Evolutionary conservation across 768 basidiomycete species (phyloP).

Genomic region (Naganishia friedmannii): DNA sequence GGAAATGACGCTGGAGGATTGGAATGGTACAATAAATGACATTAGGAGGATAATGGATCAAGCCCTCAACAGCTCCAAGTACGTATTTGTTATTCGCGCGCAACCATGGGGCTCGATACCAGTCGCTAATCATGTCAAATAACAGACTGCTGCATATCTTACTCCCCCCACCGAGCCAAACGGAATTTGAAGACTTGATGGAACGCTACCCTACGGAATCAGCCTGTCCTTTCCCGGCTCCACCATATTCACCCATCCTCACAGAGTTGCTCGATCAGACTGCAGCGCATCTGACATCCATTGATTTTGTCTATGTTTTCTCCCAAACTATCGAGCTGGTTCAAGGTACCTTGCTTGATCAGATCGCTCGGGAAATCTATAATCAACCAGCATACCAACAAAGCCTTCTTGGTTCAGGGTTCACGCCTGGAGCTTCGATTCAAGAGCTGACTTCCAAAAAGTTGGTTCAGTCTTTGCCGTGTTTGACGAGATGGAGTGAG

Average conservation of each 20-base stretch:
- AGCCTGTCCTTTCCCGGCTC: constrained; percentile 46
- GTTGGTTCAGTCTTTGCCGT: constrained; percentile 76
- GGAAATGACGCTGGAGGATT: constrained; percentile 31
- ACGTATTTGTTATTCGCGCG: neutral
- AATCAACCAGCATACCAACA: constrained; percentile 46
- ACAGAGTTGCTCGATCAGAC: constrained; percentile 68
- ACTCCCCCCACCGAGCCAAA: constrained; percentile 66
- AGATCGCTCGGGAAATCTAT: constrained; percentile 66
- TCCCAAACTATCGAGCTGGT: constrained; percentile 71
- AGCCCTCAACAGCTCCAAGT: constrained; percentile 9
- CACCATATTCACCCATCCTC: constrained; percentile 58
- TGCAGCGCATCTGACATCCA: constrained; percentile 60
- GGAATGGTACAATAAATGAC: constrained; percentile 6
- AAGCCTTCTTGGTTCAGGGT: constrained; percentile 48
- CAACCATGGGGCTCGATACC: neutral
- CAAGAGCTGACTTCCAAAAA: constrained; percentile 55
- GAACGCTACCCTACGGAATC: constrained; percentile 60
- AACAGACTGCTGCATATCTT: constrained; percentile 69
- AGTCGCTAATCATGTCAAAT: neutral
- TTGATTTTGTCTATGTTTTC: constrained; percentile 69
- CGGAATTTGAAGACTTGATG: constrained; percentile 67
- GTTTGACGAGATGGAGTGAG: constrained; percentile 70
- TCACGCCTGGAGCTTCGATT: constrained; percentile 5
- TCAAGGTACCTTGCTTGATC: constrained; percentile 63
- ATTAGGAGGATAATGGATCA: constrained; percentile 16